Evolutionary conservation across 1,284 basidiomycete genomes (phyloP).

Genomic region (Cystobasidiaceae sp.): DNA sequence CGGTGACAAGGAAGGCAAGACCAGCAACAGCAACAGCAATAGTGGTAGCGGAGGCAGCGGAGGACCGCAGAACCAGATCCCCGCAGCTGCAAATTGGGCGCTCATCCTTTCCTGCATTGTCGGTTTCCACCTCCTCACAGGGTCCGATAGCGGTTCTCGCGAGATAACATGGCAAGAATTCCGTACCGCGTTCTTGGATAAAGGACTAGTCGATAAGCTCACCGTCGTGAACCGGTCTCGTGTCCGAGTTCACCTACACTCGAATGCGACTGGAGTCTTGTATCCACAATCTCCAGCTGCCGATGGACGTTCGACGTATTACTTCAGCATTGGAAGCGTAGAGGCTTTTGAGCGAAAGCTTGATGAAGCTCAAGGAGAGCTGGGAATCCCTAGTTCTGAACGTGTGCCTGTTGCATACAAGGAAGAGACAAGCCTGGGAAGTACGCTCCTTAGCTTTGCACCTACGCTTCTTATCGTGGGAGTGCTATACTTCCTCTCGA

Average conservation of each 20-base stretch:
- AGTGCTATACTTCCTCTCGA: conserved; percentile 82
- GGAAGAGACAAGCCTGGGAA: conserved; percentile 82
- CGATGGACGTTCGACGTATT: conserved; percentile 54
- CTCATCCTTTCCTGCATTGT: conserved; percentile 37
- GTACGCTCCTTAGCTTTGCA: conserved; percentile 82
- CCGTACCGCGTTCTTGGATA: conserved; percentile 52
- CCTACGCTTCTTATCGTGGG: conserved; percentile 89
- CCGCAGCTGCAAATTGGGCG: conserved; percentile 31
- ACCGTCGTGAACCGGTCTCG: conserved; percentile 85
- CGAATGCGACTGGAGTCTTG: conserved; percentile 60
- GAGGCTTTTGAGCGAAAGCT: conserved; percentile 95
- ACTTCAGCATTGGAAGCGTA: conserved; percentile 95
- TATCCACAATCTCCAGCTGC: conserved; percentile 33
- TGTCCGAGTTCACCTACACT: conserved; percentile 74
- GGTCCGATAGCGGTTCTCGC: conserved; percentile 27
- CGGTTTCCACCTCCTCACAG: conserved; percentile 38
- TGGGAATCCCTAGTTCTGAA: conserved; percentile 84
- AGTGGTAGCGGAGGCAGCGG: neutral
- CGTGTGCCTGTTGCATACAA: conserved; percentile 95
- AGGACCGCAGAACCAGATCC: conserved; percentile 28
- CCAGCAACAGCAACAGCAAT: neutral
- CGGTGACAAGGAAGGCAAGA: conserved; percentile 1
- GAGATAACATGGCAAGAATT: conserved; percentile 46
- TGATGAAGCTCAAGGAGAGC: conserved; percentile 86
- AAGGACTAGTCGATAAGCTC: conserved; percentile 91